Percentiles rank a stretch among this genome's conserved stretches.
These are phyloP conservation scores for Phytophthora litchii DNA, from an alignment of 352 stramenopile genomes.

Conservation along the genomic window DNA sequence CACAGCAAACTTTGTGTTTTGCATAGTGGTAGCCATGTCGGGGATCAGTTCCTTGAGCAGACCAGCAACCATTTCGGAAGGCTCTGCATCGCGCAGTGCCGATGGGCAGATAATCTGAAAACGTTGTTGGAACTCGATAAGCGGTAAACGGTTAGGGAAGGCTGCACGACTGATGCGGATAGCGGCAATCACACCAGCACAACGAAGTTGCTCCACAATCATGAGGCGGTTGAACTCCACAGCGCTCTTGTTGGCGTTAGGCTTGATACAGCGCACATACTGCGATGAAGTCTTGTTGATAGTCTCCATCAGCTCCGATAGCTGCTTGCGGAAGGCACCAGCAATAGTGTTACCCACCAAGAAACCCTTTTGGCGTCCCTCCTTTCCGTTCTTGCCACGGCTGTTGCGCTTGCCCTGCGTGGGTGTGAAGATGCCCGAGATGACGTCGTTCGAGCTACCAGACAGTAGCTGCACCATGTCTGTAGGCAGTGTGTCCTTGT, in stretches of 20 bases:
- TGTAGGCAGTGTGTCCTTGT: constrained; percentile 84
- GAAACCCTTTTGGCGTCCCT: constrained; percentile 74
- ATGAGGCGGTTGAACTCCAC: constrained; percentile 84
- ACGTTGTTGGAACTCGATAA: constrained; percentile 82
- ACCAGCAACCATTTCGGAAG: constrained; percentile 76
- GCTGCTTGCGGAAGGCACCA: constrained; percentile 85
- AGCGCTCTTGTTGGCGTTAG: constrained; percentile 88
- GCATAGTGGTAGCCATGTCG: constrained; percentile 61
- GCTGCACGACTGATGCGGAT: constrained; percentile 89
- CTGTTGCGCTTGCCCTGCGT: constrained; percentile 42
- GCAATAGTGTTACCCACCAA: constrained; percentile 84
- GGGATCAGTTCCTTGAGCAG: constrained; percentile 74
- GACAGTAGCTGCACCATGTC: constrained; percentile 82
- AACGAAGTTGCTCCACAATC: constrained; percentile 91
- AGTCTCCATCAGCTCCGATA: constrained; percentile 86
- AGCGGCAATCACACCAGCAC: constrained; percentile 89
- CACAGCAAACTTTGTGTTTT: constrained; percentile 83
- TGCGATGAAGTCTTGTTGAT: constrained; percentile 89
- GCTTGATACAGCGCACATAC: constrained; percentile 93
- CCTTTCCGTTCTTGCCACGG: constrained; percentile 51
- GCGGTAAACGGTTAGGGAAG: constrained; percentile 92
- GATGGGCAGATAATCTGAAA: constrained; percentile 89
- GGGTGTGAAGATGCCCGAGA: constrained; percentile 72
- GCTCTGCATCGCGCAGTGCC: constrained; percentile 53
- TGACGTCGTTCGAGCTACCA: constrained; percentile 60